Evolutionary conservation across 495 filamentous ascomycete genomes (phyloP), one percentile per base, ranked within the genome.

Genomic region (Aspergillus sclerotioniger): DNA sequence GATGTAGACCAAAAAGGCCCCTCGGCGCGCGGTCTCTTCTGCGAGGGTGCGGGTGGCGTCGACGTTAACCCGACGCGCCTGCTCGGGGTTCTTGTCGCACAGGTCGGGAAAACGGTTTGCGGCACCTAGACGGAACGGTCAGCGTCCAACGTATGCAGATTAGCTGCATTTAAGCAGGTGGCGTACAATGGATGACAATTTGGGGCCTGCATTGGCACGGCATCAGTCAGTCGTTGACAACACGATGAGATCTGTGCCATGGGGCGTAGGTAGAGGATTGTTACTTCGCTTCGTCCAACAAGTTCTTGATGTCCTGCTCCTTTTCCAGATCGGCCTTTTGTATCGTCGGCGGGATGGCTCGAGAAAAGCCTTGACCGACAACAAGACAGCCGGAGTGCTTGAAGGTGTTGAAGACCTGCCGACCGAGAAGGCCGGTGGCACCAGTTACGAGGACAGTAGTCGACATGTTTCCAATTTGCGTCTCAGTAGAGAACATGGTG

Each of bases 31-130:
- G 63, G 89, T 87, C 32, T 85, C 76, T 29, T 80, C 71, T 17
- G 92, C 91, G 17, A 97, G 83, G 19, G 67, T 63, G 31, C 78
- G 76, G 15, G 89, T 84, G 9, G 90, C 87, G 5, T 84, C 80
- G 25, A 93, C 83, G 67, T 97, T 97, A 60, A 96, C 73, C 33
- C 75, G 80, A 56, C 84, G 83, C 0, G 90, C 89, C 58, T 86
- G 86, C 41, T 86, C 83, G 20, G 91, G 92, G 64, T 96, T 84
- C 47, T 83, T 78, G 59, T 91, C 87, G 68, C 89, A 91, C 64
- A 87, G 85, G 62, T 97, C 92, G 2, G 92, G 92, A 62, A 85
- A 94, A 59, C 90, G 87, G 60, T 96, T 92, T n/a, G 92, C 92
- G 31, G 92, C 92, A 71, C 90, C 87, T 92, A 61, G 37, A 54